phyloP scores from a whole-genome alignment of 2,329 filamentous ascomycete species.

The Xylaria polymorpha region DNA sequence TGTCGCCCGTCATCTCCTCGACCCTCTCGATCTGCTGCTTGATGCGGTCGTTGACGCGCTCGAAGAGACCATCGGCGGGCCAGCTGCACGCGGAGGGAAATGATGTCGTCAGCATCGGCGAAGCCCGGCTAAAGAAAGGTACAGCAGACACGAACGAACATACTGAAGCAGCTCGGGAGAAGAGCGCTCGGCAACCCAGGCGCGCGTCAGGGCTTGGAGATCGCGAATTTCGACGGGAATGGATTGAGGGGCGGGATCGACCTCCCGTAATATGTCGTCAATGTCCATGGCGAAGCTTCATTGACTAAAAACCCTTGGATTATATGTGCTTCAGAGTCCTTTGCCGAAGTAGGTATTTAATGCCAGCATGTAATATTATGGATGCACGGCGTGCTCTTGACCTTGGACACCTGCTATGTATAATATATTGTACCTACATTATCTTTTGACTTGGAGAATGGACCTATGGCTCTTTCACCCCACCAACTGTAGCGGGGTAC shows the following conservation, averaged over 20 bases:
- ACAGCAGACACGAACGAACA: slow-evolving; percentile 41
- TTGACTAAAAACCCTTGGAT: not conserved
- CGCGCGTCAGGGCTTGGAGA: slow-evolving; percentile 87
- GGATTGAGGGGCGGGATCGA: slow-evolving; percentile 69
- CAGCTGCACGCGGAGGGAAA: slow-evolving; percentile 58
- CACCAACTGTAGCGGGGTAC: not conserved
- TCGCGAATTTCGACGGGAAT: slow-evolving; percentile 74
- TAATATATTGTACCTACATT: no score
- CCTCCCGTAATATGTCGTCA: slow-evolving; percentile 80
- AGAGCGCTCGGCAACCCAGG: slow-evolving; percentile 92
- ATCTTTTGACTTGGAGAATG: not conserved
- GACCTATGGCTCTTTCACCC: slow-evolving; percentile 4
- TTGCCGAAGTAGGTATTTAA: not conserved
- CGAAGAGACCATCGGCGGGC: slow-evolving; percentile 79
- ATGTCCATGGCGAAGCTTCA: slow-evolving; percentile 72
- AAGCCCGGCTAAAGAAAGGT: not conserved
- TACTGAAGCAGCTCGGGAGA: slow-evolving; percentile 90
- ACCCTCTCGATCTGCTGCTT: slow-evolving; percentile 76
- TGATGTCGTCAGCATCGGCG: slow-evolving; percentile 25
- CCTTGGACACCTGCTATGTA: not conserved
- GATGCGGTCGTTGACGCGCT: slow-evolving; percentile 80
- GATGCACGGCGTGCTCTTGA: not conserved
- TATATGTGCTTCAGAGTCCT: not conserved
- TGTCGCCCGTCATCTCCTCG: slow-evolving; percentile 81
- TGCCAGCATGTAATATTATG: not conserved